These are phyloP conservation scores for Aspergillus intermedius DNA, from an alignment of 2,329 filamentous ascomycete genomes.

Conservation along the genomic window DNA sequence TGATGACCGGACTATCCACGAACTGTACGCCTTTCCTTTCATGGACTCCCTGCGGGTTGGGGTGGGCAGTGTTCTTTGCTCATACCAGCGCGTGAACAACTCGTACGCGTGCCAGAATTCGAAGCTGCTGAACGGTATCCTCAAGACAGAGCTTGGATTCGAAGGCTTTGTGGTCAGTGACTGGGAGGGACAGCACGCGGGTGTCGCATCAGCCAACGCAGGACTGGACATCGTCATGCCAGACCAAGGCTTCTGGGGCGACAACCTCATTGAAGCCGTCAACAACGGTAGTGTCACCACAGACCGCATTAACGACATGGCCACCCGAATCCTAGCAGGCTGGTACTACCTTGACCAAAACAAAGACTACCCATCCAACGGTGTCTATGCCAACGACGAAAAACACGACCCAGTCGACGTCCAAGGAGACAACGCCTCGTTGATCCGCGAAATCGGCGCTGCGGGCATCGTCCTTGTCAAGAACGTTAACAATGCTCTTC, in stretches of 20 bases:
- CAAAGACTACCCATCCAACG: not conserved
- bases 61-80: conserved; percentile 48
- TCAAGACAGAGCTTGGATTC: conserved; percentile 49
- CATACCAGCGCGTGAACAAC: conserved; percentile 41
- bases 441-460: conserved; percentile 40
- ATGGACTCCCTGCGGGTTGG: conserved; percentile 64
- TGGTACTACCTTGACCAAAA: conserved; percentile 43
- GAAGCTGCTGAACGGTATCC: conserved; percentile 39
- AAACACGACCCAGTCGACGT: conserved; percentile 5
- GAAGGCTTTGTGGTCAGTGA: conserved; percentile 43
- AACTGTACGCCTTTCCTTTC: conserved; percentile 73
- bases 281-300: conserved; percentile 38
- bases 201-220: conserved; percentile 42
- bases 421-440: conserved; percentile 31
- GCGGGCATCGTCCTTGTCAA: conserved; percentile 53
- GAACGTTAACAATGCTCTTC: conserved; percentile 46
- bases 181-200: conserved; percentile 40
- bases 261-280: conserved; percentile 11
- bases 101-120: conserved; percentile 46
- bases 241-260: conserved; percentile 17
- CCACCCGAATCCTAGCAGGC: conserved; percentile 41
- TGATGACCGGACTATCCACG: conserved; percentile 68
- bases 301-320: conserved; percentile 43
- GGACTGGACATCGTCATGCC: conserved; percentile 34
- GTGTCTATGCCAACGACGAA: not conserved